phyloP scores from a whole-genome alignment of 2,329 filamentous ascomycete species.

The Paecilomyces dactylethromorphus region DNA sequence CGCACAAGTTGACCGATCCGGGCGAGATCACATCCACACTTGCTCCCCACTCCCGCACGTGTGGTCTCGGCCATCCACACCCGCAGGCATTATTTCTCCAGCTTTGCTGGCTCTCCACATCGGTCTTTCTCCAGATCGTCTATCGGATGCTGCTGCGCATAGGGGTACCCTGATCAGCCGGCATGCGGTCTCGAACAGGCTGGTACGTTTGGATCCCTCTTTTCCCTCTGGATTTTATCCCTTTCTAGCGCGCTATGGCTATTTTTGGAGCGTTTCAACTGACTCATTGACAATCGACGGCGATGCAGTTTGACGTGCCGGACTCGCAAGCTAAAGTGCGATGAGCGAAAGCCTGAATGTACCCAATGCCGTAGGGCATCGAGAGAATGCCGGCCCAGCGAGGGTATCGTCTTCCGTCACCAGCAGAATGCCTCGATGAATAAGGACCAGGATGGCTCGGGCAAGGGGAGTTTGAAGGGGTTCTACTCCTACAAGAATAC shows the following conservation, averaged over 20 bases:
- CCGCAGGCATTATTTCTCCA: neutral
- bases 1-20: neutral
- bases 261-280: neutral
- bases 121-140: neutral
- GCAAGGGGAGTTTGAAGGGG: constrained; percentile 45
- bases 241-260: neutral
- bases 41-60: neutral
- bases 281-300: neutral
- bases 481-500: constrained; percentile 64
- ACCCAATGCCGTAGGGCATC: constrained; percentile 56
- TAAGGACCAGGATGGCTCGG: constrained; percentile 36
- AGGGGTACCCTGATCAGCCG: constrained; percentile 8
- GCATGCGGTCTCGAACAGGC: constrained; percentile 39
- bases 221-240: neutral
- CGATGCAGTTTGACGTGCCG: constrained; percentile 48
- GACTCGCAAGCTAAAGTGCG: constrained; percentile 58
- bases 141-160: constrained; percentile 3
- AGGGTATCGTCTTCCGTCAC: constrained; percentile 60
- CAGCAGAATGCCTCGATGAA: constrained; percentile 67
- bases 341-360: constrained; percentile 56
- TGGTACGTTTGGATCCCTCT: constrained; percentile 25
- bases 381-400: constrained; percentile 54
- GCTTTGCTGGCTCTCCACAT: neutral
- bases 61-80: neutral
- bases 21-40: neutral